Conservation (phyloP, 2,329 filamentous ascomycete genomes). For the Dothidotthia symphoricarpi region DNA sequence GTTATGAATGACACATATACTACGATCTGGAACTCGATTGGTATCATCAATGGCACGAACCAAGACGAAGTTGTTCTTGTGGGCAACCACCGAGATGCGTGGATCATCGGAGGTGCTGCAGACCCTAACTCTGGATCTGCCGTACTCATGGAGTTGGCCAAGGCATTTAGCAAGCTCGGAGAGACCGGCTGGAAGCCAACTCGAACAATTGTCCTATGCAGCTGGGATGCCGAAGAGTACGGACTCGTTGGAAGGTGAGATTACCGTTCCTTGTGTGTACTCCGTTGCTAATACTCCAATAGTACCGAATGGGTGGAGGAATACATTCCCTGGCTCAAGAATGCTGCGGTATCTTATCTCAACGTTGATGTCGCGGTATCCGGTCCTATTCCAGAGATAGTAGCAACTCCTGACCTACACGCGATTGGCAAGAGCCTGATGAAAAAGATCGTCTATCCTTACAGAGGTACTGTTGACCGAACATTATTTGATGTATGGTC, state of each 20-base stretch:
- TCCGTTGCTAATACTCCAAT: conserved; percentile 11
- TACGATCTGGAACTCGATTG: conserved; percentile 72
- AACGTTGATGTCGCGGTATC: conserved; percentile 53
- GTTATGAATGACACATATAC: conserved; percentile 79
- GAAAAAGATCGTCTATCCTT: conserved; percentile 46
- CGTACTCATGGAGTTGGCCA: conserved; percentile 51
- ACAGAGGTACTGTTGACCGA: conserved; percentile 37
- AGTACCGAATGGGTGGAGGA: conserved; percentile 53
- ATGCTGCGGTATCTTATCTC: conserved; percentile 49
- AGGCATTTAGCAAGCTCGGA: conserved; percentile 50
- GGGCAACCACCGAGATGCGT: conserved; percentile 56
- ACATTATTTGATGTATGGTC: conserved; percentile 51
- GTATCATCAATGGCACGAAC: conserved; percentile 67
- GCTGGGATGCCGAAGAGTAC: conserved; percentile 48
- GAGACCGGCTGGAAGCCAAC: conserved; percentile 53
- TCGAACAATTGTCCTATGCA: conserved; percentile 49
- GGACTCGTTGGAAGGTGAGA: conserved; percentile 36
- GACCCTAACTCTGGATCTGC: conserved; percentile 55
- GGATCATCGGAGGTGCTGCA: conserved; percentile 54
- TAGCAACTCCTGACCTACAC: conserved; percentile 45
- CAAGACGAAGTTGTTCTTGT: conserved; percentile 55
- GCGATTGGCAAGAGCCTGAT: conserved; percentile 34
- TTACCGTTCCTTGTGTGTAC: not conserved
- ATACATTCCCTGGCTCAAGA: conserved; percentile 49
- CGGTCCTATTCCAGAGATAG: conserved; percentile 43